A percentile compares a stretch with the other conserved stretches of the same genome.
phyloP scores from a whole-genome alignment of 345 rosid genomes.

The Kandelia obovata region DNA sequence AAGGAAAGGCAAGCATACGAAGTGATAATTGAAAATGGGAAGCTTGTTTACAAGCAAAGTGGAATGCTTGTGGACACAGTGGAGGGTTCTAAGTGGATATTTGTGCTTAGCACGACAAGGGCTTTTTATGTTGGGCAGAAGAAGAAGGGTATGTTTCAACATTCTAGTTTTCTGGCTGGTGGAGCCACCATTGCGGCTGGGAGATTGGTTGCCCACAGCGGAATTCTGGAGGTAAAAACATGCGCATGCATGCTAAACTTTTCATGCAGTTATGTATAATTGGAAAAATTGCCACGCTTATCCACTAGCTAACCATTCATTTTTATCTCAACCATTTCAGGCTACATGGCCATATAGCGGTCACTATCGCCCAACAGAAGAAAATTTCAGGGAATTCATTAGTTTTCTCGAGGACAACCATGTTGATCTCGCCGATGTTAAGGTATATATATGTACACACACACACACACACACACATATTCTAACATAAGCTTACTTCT shows the following conservation, averaged over 20 bases:
- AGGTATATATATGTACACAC: constrained; percentile 29
- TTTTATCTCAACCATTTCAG: constrained; percentile 25
- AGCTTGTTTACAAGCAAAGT: constrained; percentile 35
- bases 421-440: constrained; percentile 74
- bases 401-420: constrained; percentile 56
- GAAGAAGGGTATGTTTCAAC: constrained; percentile 65
- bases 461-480: not conserved
- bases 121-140: constrained; percentile 57
- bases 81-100: constrained; percentile 62
- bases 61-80: constrained; percentile 33
- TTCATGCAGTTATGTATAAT: not conserved
- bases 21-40: constrained; percentile 50
- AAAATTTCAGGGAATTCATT: constrained; percentile 76
- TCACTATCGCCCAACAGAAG: constrained; percentile 92
- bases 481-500: not conserved
- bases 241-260: not conserved
- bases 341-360: constrained; percentile 98
- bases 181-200: constrained; percentile 74
- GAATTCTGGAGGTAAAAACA: constrained; percentile 45
- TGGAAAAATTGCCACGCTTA: not conserved
- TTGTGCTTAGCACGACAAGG: constrained; percentile 59
- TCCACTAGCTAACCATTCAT: not conserved
- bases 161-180: constrained; percentile 66
- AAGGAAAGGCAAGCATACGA: constrained; percentile 54
- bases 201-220: constrained; percentile 50